Conservation (phyloP, 306 rosid genomes). For the Abrus precatorius region DNA sequence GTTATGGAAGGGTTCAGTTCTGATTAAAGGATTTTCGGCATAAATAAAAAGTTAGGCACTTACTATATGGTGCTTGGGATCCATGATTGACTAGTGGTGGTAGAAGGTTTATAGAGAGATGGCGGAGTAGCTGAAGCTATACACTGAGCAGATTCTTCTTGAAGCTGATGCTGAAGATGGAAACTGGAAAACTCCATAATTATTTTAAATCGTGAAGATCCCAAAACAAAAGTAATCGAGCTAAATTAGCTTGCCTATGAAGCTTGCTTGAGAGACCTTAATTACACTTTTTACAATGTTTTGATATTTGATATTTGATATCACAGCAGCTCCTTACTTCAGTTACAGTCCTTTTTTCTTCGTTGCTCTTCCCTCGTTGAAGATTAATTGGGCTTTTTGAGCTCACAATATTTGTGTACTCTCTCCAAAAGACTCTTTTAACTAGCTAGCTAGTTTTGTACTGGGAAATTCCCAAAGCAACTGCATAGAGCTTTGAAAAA, state of each 20-base stretch:
- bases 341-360: not conserved
- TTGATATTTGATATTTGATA: not conserved
- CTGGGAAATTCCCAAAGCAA: slow-evolving; percentile 18
- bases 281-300: slow-evolving; percentile 5
- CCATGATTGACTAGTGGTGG: slow-evolving; percentile 32
- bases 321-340: not conserved
- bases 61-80: slow-evolving; percentile 42
- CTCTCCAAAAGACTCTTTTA: not conserved
- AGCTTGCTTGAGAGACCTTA: not conserved
- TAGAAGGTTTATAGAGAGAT: slow-evolving; percentile 19
- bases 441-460: not conserved
- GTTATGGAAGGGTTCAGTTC: not conserved
- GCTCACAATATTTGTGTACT: not conserved
- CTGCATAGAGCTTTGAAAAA: slow-evolving; percentile 32
- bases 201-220: slow-evolving; percentile 19
- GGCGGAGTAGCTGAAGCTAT: slow-evolving; percentile 30
- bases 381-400: not conserved
- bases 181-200: slow-evolving; percentile 45
- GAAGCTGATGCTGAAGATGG: slow-evolving; percentile 48
- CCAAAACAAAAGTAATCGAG: slow-evolving; percentile 12
- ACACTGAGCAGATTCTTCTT: slow-evolving; percentile 34
- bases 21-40: not conserved
- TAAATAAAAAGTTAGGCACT: slow-evolving; percentile 11
- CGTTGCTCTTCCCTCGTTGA: not conserved
- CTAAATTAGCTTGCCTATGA: not conserved